Percentiles rank a stretch among this genome's conserved stretches.
phyloP scores from a whole-genome alignment of 345 rosid genomes.

The Eucalyptus grandis region DNA sequence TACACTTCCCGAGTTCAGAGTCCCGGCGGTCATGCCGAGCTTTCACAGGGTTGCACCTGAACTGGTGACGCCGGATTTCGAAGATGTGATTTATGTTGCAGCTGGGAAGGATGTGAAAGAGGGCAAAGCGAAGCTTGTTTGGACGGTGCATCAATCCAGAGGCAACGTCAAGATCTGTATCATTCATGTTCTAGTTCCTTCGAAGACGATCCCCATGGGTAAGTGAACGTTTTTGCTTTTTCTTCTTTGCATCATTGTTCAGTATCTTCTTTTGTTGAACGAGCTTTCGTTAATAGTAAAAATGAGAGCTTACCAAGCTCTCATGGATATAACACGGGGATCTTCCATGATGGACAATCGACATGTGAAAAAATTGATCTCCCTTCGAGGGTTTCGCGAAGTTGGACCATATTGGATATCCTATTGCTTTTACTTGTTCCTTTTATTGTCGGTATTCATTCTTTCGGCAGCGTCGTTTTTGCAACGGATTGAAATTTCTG shows the following conservation, averaged over 20 bases:
- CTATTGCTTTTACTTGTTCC: neutral
- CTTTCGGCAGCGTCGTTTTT: neutral
- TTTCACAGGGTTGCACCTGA: slow-evolving; percentile 15
- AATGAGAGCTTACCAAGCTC: neutral
- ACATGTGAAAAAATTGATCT: neutral
- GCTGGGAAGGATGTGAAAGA: slow-evolving; percentile 31
- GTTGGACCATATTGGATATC: neutral
- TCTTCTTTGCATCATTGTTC: neutral
- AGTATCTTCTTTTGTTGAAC: neutral
- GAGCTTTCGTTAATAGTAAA: neutral
- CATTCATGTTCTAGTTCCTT: neutral
- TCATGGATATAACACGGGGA: neutral
- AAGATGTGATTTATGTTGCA: slow-evolving; percentile 63
- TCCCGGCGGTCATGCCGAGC: slow-evolving; percentile 17
- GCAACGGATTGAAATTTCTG: neutral
- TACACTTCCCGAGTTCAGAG: slow-evolving; percentile 9
- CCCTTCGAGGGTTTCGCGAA: neutral
- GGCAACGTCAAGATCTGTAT: neutral
- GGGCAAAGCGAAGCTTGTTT: neutral
- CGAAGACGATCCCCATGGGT: neutral
- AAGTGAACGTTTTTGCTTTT: neutral
- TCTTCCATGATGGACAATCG: neutral
- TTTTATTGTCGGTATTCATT: neutral
- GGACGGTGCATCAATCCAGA: neutral
- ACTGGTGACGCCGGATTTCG: slow-evolving; percentile 25